Percentiles rank a stretch among this genome's conserved stretches.
phyloP scores from a whole-genome alignment of 2,329 filamentous ascomycete genomes.

The Parastagonospora nodorum region DNA sequence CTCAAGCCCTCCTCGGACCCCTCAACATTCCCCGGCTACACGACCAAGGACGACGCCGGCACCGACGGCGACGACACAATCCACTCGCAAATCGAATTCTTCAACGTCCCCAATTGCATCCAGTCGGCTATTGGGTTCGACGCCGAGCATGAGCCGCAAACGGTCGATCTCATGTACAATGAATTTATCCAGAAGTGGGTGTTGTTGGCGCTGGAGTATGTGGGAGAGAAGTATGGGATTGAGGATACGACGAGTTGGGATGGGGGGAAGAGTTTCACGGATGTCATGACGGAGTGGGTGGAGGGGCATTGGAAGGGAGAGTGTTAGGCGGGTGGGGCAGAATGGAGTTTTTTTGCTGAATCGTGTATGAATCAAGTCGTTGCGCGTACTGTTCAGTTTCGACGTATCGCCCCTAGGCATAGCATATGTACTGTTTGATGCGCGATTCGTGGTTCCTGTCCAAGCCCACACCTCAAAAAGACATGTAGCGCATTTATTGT shows the following conservation, averaged over 20 bases:
- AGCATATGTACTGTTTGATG: too few species aligned
- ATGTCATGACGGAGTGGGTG: slow-evolving; percentile 65
- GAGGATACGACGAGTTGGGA: slow-evolving; percentile 60
- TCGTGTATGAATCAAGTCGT: too few species aligned
- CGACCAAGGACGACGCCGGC: slow-evolving; percentile 83
- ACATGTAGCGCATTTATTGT: too few species aligned
- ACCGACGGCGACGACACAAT: slow-evolving; percentile 88
- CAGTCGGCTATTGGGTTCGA: slow-evolving; percentile 69
- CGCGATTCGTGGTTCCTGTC: too few species aligned
- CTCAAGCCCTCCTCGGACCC: slow-evolving; percentile 7
- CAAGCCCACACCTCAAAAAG: too few species aligned
- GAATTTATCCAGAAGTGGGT: slow-evolving; percentile 89
- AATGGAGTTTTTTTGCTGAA: too few species aligned
- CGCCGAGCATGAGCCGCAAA: slow-evolving; percentile 59
- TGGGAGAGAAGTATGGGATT: slow-evolving; percentile 56
- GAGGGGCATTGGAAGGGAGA: slow-evolving; percentile 56
- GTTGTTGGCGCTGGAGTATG: slow-evolving; percentile 71
- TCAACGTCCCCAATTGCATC: slow-evolving; percentile 81
- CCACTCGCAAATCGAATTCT: slow-evolving; percentile 75
- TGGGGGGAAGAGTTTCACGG: slow-evolving; percentile 60
- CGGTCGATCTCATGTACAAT: slow-evolving; percentile 86
- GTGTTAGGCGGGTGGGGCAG: slow-evolving; percentile 1
- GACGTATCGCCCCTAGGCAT: too few species aligned
- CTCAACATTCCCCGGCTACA: slow-evolving; percentile 76
- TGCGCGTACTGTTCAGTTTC: too few species aligned